Base-by-base conservation (phyloP, 2,329 filamentous ascomycete genomes). In the Verticillium longisporum region DNA sequence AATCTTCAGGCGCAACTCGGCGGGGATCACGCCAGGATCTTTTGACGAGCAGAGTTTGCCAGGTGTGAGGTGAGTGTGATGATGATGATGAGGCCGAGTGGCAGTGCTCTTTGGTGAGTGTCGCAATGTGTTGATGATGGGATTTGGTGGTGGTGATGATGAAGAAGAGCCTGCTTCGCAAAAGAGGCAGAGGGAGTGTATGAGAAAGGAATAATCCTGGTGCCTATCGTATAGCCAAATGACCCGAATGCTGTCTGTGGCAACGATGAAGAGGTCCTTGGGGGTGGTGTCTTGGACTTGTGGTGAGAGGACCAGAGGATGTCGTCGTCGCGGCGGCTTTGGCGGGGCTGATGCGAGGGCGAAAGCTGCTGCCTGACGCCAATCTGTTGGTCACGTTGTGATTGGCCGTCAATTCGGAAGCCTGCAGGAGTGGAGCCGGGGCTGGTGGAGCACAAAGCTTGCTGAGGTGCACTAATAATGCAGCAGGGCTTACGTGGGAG, bases 291-390 rank as follows among this genome's bases (percentile, higher is more conserved):
- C 45, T 50, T 50, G 45, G 45, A 21, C 21, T 50, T n/a, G 45
- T 50, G 45, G n/a, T 50, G 45, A 18, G 45, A 50, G n/a, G 45
- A 18, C 45, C 45, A 11, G n/a, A 18, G n/a, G 6, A 31, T 26
- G 26, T n/a, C 13, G 54, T 55, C 54, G 54, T 55, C 54, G 54
- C 15, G 15, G 54, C 32, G 26, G 54, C 32, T 34, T 55, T 32
- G 54, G 54, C 15, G 54, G 54, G 54, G 54, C 54, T 26, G 31
- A 33, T 55, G 54, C 32, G 54, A 55, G 32, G 54, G 54, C 54
- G 54, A 36, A 56, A 37, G 55, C 55, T 56, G 55, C 55, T 56
- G 55, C 55, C 55, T 56, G 55, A 21, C 34, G 54, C 54, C 26
- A n/a, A 33, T 36, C 55, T 33, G 33, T 36, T n/a, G 6, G 14